Evolutionary conservation across 2,329 filamentous ascomycete species (phyloP).

Genomic region (Pyricularia pennisetigena): DNA sequence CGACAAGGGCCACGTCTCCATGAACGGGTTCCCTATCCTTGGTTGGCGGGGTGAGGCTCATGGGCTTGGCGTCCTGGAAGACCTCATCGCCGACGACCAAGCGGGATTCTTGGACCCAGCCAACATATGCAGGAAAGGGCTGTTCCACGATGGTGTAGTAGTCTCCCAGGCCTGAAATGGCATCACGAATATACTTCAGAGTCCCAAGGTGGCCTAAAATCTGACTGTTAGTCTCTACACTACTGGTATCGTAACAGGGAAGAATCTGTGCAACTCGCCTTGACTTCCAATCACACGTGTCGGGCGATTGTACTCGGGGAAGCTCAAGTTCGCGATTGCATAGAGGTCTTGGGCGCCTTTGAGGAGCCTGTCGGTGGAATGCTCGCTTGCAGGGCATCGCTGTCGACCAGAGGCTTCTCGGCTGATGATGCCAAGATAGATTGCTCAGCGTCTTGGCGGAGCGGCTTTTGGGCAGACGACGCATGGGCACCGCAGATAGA

Average conservation of each 20-base stretch:
- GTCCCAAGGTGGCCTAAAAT: constrained; percentile 53
- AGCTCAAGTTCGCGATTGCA: neutral
- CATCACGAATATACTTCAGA: constrained; percentile 49
- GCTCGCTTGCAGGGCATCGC: neutral
- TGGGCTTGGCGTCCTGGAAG: constrained; percentile 39
- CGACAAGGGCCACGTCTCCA: constrained; percentile 32
- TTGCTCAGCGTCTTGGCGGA: neutral
- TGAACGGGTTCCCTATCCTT: constrained; percentile 47
- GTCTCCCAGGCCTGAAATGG: constrained; percentile 41
- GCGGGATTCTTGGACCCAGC: constrained; percentile 47
- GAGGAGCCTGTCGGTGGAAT: neutral
- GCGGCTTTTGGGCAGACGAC: neutral
- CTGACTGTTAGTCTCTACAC: neutral
- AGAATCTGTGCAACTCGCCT: neutral
- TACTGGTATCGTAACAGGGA: too few species aligned
- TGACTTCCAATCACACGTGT: neutral
- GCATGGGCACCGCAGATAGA: neutral
- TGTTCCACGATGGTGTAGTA: constrained; percentile 58
- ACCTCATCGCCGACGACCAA: constrained; percentile 45
- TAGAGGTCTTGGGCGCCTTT: neutral
- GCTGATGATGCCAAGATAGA: neutral
- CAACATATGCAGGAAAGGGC: constrained; percentile 51
- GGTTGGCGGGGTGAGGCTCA: constrained; percentile 60
- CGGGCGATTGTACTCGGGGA: neutral
- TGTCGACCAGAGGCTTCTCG: neutral